phyloP scores from a whole-genome alignment of 148 eudicot species.

The Drosera capensis region DNA sequence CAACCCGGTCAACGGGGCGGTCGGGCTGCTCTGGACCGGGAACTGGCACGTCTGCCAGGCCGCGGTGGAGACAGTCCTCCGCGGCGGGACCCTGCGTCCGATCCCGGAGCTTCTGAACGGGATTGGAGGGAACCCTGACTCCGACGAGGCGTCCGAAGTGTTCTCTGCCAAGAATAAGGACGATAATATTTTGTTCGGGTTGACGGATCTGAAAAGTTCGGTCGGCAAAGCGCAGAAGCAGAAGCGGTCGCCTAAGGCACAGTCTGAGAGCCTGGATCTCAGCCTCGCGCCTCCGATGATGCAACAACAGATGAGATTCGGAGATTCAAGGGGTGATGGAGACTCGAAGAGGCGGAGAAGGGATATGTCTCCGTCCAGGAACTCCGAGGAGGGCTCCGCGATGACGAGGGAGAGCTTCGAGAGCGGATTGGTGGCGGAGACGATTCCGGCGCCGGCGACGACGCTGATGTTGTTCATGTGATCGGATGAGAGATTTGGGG shows the following conservation, averaged over 20 bases:
- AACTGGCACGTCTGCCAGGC: slow-evolving; percentile 71
- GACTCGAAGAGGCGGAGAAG: too few species aligned
- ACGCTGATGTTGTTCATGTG: too few species aligned
- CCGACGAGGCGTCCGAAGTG: slow-evolving; percentile 30
- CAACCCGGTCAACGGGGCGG: slow-evolving; percentile 70
- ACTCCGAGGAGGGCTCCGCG: too few species aligned
- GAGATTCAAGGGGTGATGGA: too few species aligned
- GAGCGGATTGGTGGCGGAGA: too few species aligned
- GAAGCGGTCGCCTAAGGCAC: slow-evolving; percentile 10
- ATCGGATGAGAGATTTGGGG: too few species aligned
- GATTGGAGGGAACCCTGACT: slow-evolving; percentile 1
- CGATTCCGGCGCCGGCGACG: too few species aligned
- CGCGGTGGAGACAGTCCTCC: slow-evolving; percentile 62
- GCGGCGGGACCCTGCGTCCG: slow-evolving; percentile 47
- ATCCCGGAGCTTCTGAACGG: slow-evolving; percentile 36
- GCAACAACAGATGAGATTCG: too few species aligned
- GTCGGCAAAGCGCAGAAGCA: slow-evolving; percentile 17
- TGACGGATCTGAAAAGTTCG: slow-evolving; percentile 14
- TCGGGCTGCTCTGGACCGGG: slow-evolving; percentile 50
- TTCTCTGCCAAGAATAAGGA: slow-evolving; percentile 9
- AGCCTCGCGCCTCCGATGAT: slow-evolving; percentile 26
- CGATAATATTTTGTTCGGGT: too few species aligned
- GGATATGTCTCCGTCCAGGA: too few species aligned
- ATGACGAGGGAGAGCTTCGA: too few species aligned
- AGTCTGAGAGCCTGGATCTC: slow-evolving; percentile 23